A percentile compares a stretch with the other conserved stretches of the same genome.
These are phyloP conservation scores for Periconia digitata DNA, from an alignment of 2,329 filamentous ascomycete genomes.

Conservation along the genomic window DNA sequence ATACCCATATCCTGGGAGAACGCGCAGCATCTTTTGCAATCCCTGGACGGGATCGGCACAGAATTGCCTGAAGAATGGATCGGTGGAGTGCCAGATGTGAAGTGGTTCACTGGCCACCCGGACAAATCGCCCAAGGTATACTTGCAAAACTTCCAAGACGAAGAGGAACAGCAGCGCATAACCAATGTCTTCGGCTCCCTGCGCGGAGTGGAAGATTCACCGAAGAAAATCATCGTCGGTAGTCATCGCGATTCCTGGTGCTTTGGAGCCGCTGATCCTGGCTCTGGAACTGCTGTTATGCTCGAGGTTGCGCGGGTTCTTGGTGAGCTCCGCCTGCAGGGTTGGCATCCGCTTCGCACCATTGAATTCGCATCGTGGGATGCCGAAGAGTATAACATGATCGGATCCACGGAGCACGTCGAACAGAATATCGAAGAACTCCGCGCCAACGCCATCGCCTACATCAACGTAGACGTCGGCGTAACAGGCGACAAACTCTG, in stretches of 20 bases:
- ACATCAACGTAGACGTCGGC: slow-evolving; percentile 87
- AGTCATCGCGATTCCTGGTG: slow-evolving; percentile 94
- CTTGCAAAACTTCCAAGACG: slow-evolving; percentile 84
- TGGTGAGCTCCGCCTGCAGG: slow-evolving; percentile 71
- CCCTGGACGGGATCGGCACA: slow-evolving; percentile 73
- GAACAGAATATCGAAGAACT: slow-evolving; percentile 78
- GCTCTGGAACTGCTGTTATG: slow-evolving; percentile 84
- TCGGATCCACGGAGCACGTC: slow-evolving; percentile 93
- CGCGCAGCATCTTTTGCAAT: slow-evolving; percentile 75
- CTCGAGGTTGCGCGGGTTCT: slow-evolving; percentile 86
- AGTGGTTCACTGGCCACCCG: slow-evolving; percentile 81
- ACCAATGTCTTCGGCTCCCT: slow-evolving; percentile 91
- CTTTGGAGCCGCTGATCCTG: slow-evolving; percentile 82
- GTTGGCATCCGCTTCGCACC: slow-evolving; percentile 90
- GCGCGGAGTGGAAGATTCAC: slow-evolving; percentile 76
- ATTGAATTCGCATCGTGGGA: slow-evolving; percentile 99
- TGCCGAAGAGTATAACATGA: slow-evolving; percentile 86
- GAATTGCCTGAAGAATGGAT: slow-evolving; percentile 70
- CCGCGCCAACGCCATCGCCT: slow-evolving; percentile 75
- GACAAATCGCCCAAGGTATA: slow-evolving; percentile 72
- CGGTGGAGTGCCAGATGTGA: slow-evolving; percentile 73
- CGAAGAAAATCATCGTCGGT: slow-evolving; percentile 85
- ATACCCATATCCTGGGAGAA: slow-evolving; percentile 88
- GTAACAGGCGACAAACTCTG: slow-evolving; percentile 74
- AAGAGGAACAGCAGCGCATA: slow-evolving; percentile 77